Conservation (phyloP, 1,139 yeast genomes). For the Kazachstania sp. region DNA sequence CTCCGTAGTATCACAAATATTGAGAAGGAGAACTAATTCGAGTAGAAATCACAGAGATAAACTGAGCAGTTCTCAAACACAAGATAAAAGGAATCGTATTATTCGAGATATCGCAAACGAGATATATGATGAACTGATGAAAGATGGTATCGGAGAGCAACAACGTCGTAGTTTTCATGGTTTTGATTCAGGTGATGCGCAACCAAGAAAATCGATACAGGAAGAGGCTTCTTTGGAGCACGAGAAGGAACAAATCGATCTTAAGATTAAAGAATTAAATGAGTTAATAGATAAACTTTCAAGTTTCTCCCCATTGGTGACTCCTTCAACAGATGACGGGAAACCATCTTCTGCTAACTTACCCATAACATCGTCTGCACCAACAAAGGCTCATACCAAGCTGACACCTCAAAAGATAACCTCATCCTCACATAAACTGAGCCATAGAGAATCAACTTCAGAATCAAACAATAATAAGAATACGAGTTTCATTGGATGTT, state of each 20-base stretch:
- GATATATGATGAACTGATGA: neutral
- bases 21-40: neutral
- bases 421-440: no score
- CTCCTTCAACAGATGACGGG: slow-evolving; percentile 4
- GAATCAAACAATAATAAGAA: neutral
- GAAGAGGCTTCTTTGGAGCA: neutral
- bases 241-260: slow-evolving; percentile 4
- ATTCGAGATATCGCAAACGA: neutral
- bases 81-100: neutral
- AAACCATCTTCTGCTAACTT: neutral
- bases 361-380: neutral
- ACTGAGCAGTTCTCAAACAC: neutral
- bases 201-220: neutral
- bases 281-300: slow-evolving; percentile 6
- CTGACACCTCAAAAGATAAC: no score
- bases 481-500: neutral
- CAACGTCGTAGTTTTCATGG: no score
- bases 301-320: slow-evolving; percentile 5
- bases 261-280: slow-evolving; percentile 9
- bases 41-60: neutral
- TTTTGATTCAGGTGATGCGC: no score
- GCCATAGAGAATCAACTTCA: no score
- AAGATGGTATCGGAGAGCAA: neutral
- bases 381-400: neutral
- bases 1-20: neutral